These are phyloP conservation scores for Cyclostephanos tholiformis DNA, from an alignment of 108 stramenopile species.

Conservation along the genomic window DNA sequence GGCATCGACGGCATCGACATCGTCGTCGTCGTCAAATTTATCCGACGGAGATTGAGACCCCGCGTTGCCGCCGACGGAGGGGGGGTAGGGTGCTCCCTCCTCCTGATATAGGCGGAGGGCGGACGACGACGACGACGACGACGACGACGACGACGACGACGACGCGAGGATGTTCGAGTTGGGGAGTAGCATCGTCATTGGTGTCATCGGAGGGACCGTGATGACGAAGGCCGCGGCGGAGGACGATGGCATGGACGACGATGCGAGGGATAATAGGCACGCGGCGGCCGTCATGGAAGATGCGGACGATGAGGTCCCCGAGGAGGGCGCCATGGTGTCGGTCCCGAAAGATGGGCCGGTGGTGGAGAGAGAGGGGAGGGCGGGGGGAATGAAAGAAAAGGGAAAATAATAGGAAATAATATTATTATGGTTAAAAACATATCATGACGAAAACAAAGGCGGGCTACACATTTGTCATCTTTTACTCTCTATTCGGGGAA, in stretches of 20 bases:
- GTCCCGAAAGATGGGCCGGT: not conserved
- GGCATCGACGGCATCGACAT: not conserved
- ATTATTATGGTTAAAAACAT: no score
- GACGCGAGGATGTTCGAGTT: no score
- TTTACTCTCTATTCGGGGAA: no score
- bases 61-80: not conserved
- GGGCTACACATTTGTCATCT: no score
- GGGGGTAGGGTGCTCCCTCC: not conserved
- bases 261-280: not conserved
- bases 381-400: no score
- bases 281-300: not conserved
- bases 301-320: not conserved
- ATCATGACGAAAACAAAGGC: no score
- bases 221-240: not conserved
- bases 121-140: not conserved
- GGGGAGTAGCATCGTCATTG: not conserved
- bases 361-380: no score
- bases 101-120: not conserved
- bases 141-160: not conserved
- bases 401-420: no score
- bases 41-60: not conserved
- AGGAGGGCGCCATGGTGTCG: not conserved
- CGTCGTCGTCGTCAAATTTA: not conserved
- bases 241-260: not conserved
- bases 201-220: not conserved